Percentiles rank a stretch among this genome's conserved stretches.
Evolutionary conservation across 805 yeast genomes (phyloP).

Genomic region (Metschnikowia lachancei): DNA sequence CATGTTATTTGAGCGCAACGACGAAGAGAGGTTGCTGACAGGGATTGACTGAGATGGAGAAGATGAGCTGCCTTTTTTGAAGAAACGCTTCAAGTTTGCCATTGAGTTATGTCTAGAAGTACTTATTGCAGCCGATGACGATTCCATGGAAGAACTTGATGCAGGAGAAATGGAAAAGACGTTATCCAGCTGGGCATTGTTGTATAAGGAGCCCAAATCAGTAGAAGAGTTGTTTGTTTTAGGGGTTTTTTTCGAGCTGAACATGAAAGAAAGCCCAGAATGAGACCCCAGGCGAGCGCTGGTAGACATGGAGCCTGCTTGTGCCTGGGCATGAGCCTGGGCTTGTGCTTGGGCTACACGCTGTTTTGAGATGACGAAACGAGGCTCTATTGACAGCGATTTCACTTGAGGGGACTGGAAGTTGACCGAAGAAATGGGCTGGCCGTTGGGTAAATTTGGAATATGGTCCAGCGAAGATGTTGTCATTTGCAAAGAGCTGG

Average conservation of each 20-base stretch:
- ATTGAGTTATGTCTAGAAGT: constrained; percentile 67
- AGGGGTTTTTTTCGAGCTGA: constrained; percentile 40
- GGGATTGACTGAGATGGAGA: constrained; percentile 22
- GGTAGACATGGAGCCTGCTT: constrained; percentile 32
- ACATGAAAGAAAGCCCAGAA: constrained; percentile 50
- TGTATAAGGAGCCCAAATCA: constrained; percentile 42
- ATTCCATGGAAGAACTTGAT: constrained; percentile 38
- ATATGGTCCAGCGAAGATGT: constrained; percentile 30
- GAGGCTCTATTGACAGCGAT: constrained; percentile 68
- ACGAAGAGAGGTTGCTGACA: constrained; percentile 24
- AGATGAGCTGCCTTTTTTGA: constrained; percentile 43
- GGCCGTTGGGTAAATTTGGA: constrained; percentile 56
- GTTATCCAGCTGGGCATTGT: constrained; percentile 25
- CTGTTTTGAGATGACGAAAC: constrained; percentile 81
- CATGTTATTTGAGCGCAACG: constrained; percentile 21
- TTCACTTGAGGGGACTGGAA: constrained; percentile 67
- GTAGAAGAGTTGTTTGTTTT: constrained; percentile 31
- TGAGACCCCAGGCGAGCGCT: constrained; percentile 42
- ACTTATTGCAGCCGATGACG: constrained; percentile 17
- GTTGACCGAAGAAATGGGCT: constrained; percentile 57
- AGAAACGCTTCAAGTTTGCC: constrained; percentile 74
- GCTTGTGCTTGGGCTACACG: constrained; percentile 50
- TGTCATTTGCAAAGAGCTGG: constrained; percentile 16
- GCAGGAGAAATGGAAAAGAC: constrained; percentile 30
- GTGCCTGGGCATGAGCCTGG: constrained; percentile 19